Evolutionary conservation across 208 protist species (phyloP), one percentile per base, ranked within the genome.

Genomic region (Crithidia sp.): DNA sequence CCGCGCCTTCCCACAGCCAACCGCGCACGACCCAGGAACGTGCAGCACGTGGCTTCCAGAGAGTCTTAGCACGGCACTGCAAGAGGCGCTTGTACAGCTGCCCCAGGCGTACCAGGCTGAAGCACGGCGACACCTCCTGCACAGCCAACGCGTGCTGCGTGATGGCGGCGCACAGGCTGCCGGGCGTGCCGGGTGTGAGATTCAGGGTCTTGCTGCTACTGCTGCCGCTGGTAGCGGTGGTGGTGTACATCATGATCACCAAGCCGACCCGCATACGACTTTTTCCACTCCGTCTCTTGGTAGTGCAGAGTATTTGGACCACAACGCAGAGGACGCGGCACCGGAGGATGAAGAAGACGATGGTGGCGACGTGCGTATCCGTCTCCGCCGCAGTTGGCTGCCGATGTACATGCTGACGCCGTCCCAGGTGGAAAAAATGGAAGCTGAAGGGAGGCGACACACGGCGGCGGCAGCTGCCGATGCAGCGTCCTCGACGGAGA

Each of bases 1-100:
- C 16, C 55, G 69, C 17, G 43, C 39, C 37, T 67, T 72, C 39
- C 47, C 47, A 9, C 43, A 56, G 50, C 72, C 52, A 10, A 12
- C 8, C 14, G 7, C 8, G 14, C 14, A 19, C 16, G 16, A 17
- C 50, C 12, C 50, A 40, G 36, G 7, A 36, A 12, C 60, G 5
- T 45, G 77, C 28, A 47, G 44, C 63, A 74, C 74, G 28, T 82
- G 76, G 71, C 71, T 81, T 9, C 76, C 70, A 17, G 41, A 41
- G 4, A 13, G 16, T 36, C 41, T 80, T n/a, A 72, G 71, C 41
- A 47, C 43, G 36, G 67, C 68, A 37, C 52, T 80, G 54, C 43
- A 53, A 13, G 68, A 59, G 6, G 70, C 79, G 10, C 56, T 84
- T 37, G n/a, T 50, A 13, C 60, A 37, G 41, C 47, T 84, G 12